phyloP scores from a whole-genome alignment of 805 yeast species.

The Saccharomycopsis fibuligera region DNA sequence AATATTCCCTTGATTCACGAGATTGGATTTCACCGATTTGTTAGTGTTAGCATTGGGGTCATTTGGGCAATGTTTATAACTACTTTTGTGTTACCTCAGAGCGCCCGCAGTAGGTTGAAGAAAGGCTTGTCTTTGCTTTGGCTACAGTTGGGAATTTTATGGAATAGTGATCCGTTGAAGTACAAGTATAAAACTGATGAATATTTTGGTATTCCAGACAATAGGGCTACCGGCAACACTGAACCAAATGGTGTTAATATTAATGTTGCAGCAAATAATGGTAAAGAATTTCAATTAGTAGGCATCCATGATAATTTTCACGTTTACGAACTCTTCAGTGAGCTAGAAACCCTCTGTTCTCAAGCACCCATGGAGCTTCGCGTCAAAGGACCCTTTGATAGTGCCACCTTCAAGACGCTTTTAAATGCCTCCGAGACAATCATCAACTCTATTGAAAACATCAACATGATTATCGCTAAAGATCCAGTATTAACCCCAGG shows the following conservation, averaged over 20 bases:
- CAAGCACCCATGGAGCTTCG: slow-evolving; percentile 75
- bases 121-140: slow-evolving; percentile 62
- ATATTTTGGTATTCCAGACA: neutral
- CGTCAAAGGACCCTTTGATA: slow-evolving; percentile 67
- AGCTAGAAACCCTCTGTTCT: slow-evolving; percentile 50
- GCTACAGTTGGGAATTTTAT: slow-evolving; percentile 73
- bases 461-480: slow-evolving; percentile 60
- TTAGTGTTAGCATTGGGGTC: slow-evolving; percentile 67
- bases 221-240: neutral
- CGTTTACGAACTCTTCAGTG: slow-evolving; percentile 47
- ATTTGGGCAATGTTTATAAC: slow-evolving; percentile 73
- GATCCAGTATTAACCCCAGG: slow-evolving; percentile 45
- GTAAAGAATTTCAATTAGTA: neutral
- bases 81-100: slow-evolving; percentile 59
- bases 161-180: slow-evolving; percentile 71
- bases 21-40: slow-evolving; percentile 72
- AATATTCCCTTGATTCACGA: slow-evolving; percentile 60
- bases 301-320: slow-evolving; percentile 23
- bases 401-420: slow-evolving; percentile 41
- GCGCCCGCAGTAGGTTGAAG: slow-evolving; percentile 66
- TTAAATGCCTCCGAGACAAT: slow-evolving; percentile 54
- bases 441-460: slow-evolving; percentile 68
- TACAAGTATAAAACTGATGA: slow-evolving; percentile 24
- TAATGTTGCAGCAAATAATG: neutral
- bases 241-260: neutral